phyloP scores from a whole-genome alignment of 2,329 filamentous ascomycete genomes.

The Arthrobotrys sinensis region DNA sequence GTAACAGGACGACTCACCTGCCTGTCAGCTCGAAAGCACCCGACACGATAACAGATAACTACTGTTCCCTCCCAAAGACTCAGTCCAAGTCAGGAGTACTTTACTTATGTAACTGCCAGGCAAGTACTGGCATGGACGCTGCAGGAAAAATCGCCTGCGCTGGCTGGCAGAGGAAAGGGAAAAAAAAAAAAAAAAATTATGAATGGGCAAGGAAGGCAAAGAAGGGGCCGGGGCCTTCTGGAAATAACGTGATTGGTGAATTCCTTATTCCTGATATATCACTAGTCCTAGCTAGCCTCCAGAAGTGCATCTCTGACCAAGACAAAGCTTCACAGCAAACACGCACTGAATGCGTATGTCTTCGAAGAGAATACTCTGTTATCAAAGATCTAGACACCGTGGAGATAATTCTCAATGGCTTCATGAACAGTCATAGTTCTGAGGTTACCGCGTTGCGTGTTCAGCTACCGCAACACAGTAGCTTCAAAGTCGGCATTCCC shows the following conservation, averaged over 20 bases:
- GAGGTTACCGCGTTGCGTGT: no score
- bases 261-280: not conserved
- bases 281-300: slow-evolving; percentile 8
- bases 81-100: slow-evolving; percentile 12
- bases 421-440: no score
- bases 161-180: not conserved
- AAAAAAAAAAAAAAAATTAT: slow-evolving; percentile 10
- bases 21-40: slow-evolving; percentile 59
- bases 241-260: slow-evolving; percentile 19
- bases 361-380: slow-evolving; percentile 24
- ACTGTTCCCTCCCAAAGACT: not conserved
- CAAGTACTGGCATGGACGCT: not conserved
- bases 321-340: not conserved
- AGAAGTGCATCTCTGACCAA: slow-evolving; percentile 24
- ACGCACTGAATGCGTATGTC: slow-evolving; percentile 15
- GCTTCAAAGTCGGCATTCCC: no score
- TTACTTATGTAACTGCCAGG: no score
- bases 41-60: slow-evolving; percentile 13
- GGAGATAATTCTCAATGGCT: not conserved
- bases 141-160: not conserved
- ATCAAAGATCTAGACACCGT: slow-evolving; percentile 31
- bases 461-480: no score
- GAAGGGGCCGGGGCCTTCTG: not conserved
- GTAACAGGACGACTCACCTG: slow-evolving; percentile 25
- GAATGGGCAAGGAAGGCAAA: not conserved